Evolutionary conservation across 805 yeast species (phyloP), one percentile per base, ranked within the genome.

Genomic region (Saccharomycopsis fibuligera): DNA sequence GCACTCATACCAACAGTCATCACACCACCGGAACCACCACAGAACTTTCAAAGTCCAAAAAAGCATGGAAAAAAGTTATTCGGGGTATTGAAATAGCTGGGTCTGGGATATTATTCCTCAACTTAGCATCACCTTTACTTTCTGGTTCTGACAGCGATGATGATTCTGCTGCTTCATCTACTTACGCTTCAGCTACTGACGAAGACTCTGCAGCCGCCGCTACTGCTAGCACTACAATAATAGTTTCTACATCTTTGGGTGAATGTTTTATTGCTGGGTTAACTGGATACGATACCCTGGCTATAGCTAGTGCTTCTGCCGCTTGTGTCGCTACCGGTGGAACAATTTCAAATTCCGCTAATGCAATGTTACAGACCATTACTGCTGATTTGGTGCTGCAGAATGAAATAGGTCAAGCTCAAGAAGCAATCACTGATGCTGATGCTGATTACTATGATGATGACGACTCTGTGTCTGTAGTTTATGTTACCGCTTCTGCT

Each of bases 271-370:
- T 47, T 30, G 50, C 40, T 24, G 50, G 50, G 5, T 19, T 47
- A 14, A 47, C 50, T n/a, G 50, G 41, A 16, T 30, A 22, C 30
- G 41, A 12, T n/a, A 10, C 37, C 9, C 14, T n/a, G 4, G 35
- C 21, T 22, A 35, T 40, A 12, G 21, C 24, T 3, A 33, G 44
- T 24, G 50, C 50, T 42, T 29, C 40, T 5, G 21, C 29, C 9
- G 50, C 45, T 4, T 47, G 50, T 41, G 27, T 41, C 16, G 50
- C 50, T 24, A 41, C 50, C 14, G 50, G 50, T 14, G 44, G 50
- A 4, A 27, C 33, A 16, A 31, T 47, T 21, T n/a, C 22, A 3
- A 31, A 40, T 17, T 40, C 16, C 30, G 50, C 45, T 3, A 25
- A 22, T 31, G 44, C 45, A 25, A 22, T 16, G 22, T 19, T 27